Evolutionary conservation across 441 rosid species (phyloP), one percentile per base, ranked within the genome.

Genomic region (Gossypium gossypioides): DNA sequence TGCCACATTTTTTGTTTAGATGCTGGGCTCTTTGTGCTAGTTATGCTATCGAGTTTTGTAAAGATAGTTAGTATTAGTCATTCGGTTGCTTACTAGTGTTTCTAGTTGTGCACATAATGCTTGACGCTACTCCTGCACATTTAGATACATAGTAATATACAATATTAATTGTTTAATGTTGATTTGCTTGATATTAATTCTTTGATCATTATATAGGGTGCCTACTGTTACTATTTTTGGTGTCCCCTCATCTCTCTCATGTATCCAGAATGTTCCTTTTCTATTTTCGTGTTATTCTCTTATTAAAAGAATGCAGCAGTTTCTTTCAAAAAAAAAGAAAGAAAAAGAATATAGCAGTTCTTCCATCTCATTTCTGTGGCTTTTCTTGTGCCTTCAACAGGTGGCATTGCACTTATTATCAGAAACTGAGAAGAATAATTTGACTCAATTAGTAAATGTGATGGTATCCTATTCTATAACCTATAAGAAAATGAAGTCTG

Each of bases 381-480:
- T 37, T 57, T 70, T 75, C 48, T 74, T 71, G 62, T 54, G 62
- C 46, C 57, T 72, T 73, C 40, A 72, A 75, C 85, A 96, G 99
- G 99, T 87, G 81, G 92, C 97, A 68, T 79, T 86, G 69, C 95
- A 95, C 86, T 82, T 88, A 72, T 78, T 89, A 70, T 84, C 97
- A 46, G 91, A 88, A 62, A 84, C 85, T 70, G 91, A 95, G 81
- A 95, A 87, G 86, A 81, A 82, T 78, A 87, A 84, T 80, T 76
- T 95, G 72, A 80, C 83, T 73, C 89, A 81, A 77, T 80, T 90
- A 80, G 84, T 94, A 67, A 87, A 81, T 75, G 65, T 76, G 56
- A 95, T 95, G 97, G 86, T 87, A 21, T 86, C 91, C 40, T 92
- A 91, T 84, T 84, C 87, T 13, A 62, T 95, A 66, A 88, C 94